phyloP scores from a whole-genome alignment of 2,329 filamentous ascomycete species.

The Sclerotinia spermophila region DNA sequence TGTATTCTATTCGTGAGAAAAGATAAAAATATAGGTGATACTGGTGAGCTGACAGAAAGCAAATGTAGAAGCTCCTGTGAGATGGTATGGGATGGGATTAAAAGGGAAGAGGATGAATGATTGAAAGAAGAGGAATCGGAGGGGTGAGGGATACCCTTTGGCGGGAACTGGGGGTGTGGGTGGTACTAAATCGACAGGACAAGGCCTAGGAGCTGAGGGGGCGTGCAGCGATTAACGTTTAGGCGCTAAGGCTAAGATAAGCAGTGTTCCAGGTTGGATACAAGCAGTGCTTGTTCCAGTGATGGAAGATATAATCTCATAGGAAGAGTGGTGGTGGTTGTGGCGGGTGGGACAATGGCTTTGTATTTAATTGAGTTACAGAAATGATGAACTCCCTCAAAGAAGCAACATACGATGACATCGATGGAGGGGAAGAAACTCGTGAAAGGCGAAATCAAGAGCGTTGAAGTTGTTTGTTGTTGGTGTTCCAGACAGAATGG shows the following conservation, averaged over 20 bases:
- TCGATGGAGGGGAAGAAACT: neutral
- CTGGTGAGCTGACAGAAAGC: slow-evolving; percentile 16
- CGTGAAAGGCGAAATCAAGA: neutral
- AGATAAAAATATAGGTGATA: neutral
- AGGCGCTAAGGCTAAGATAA: slow-evolving; percentile 27
- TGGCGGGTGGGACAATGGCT: slow-evolving; percentile 1
- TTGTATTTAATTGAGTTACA: slow-evolving; percentile 2
- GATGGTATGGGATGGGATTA: slow-evolving; percentile 3
- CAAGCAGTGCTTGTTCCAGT: neutral
- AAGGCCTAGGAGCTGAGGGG: neutral
- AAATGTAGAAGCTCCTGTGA: neutral
- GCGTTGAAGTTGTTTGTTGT: neutral
- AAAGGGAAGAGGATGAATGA: slow-evolving; percentile 5
- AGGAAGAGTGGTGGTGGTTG: neutral
- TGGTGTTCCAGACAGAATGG: neutral
- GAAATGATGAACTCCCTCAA: neutral
- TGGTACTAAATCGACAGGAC: neutral
- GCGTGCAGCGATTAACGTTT: slow-evolving; percentile 19
- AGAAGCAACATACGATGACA: neutral
- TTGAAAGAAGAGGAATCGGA: neutral
- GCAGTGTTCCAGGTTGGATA: slow-evolving; percentile 10
- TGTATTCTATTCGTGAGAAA: neutral
- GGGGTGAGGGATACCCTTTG: neutral
- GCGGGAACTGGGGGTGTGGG: neutral
- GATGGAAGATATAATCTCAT: neutral